Base-by-base conservation (phyloP, 148 eudicot species). In the Bassia scoparia region DNA sequence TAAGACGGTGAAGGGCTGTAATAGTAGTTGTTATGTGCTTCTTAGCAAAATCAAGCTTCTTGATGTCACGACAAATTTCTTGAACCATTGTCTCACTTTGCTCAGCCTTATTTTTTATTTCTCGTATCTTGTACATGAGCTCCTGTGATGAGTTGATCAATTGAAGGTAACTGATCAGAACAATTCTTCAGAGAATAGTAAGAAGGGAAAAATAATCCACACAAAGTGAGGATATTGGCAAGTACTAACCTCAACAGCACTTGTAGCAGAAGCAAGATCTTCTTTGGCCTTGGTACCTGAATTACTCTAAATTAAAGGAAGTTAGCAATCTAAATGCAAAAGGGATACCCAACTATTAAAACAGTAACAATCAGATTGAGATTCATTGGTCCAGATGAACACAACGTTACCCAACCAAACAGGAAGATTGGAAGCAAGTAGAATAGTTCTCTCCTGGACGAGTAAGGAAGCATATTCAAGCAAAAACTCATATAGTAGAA, bases 81-180 rank as follows among this genome's bases (percentile, higher is more conserved):
- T 95, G 96, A 78, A 95, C 99, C 99, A 92, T 92, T 64, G 97
- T 89, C 79, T 95, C 99, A 74, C 99, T 95, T 83, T 95, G 97
- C 82, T 91, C 97, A 63, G 99, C 99, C 78, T 95, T 92, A 34
- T 89, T 95, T 84, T 95, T 91, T 66, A 95, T 92, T 81, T 89
- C 99, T 61, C 93, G 88, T 77, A 90, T 92, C 80, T 95, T 95
- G 78, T 87, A 83, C 93, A 95, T 91, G 76, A 95, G 97, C 78
- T 95, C 96, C 98, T 94, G 84, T 77, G 33, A 33, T 53, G 66
- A 54, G 74, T 24, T 5, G 15, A 61, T 20, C 54, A 70, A 62
- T 35, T 53, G 38, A 61, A 23, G 49, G 71, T 61, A 65, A 20
- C 1, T 26, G 73, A 30, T 27, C 68, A 58, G 63, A 38, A 56